These are phyloP conservation scores for Colletotrichum scovillei DNA, from an alignment of 2,329 filamentous ascomycete genomes.

Conservation along the genomic window DNA sequence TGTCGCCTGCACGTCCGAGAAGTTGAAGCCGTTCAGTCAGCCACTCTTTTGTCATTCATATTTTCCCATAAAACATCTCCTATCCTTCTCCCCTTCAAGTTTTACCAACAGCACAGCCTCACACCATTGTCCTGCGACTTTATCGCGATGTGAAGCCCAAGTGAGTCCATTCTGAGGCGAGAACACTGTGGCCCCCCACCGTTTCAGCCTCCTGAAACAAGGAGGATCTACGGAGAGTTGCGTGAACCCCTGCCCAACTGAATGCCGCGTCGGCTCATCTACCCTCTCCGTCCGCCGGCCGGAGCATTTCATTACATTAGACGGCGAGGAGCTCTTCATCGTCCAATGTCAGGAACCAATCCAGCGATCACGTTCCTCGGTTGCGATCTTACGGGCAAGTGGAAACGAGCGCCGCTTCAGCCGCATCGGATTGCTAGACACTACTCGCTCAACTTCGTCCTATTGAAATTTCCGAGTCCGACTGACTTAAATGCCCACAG, in stretches of 20 bases:
- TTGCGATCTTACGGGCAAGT: neutral
- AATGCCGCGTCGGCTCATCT: neutral
- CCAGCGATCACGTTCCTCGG: neutral
- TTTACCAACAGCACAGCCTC: neutral
- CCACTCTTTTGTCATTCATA: neutral
- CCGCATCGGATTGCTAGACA: neutral
- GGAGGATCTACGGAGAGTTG: slow-evolving; percentile 21
- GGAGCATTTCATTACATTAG: neutral
- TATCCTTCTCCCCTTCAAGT: neutral
- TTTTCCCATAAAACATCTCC: neutral
- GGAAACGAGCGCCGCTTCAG: neutral
- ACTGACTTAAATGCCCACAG: too few relatives aligned
- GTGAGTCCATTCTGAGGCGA: slow-evolving; percentile 17
- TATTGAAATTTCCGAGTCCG: too few relatives aligned
- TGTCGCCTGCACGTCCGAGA: neutral
- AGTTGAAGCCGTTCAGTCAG: neutral
- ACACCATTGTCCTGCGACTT: neutral
- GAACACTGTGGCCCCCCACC: slow-evolving; percentile 10
- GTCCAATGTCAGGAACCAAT: neutral
- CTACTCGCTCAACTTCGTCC: too few relatives aligned
- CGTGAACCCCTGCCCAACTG: slow-evolving; percentile 2
- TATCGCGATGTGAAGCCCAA: neutral
- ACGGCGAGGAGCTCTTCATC: neutral
- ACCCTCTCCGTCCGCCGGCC: slow-evolving; percentile 1
- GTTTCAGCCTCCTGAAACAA: slow-evolving; percentile 36